phyloP scores from a whole-genome alignment of 2,329 filamentous ascomycete species.

The Uncinocarpus reesii region DNA sequence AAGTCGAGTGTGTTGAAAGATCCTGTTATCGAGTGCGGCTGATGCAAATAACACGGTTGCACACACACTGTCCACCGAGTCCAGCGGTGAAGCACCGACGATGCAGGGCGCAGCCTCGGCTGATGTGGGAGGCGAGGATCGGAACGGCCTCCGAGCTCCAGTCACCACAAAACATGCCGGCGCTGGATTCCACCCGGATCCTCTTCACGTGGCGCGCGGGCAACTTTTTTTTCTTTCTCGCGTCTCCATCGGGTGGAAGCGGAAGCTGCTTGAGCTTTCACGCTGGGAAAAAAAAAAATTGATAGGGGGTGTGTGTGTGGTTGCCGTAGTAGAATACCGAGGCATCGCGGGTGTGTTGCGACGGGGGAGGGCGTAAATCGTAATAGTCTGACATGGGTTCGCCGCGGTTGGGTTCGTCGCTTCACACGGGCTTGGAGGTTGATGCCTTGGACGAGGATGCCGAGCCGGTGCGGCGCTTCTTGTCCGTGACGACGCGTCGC shows the following conservation, averaged over 20 bases:
- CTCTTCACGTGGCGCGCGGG: background rate
- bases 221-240: background rate
- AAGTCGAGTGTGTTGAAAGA: too few species aligned
- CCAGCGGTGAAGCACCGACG: too few species aligned
- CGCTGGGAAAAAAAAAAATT: background rate
- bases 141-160: background rate
- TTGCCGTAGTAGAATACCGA: background rate
- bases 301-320: background rate
- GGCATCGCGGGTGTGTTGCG: background rate
- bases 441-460: constrained; percentile 13
- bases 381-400: background rate
- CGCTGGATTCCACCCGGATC: too few species aligned
- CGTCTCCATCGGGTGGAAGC: constrained; percentile 4
- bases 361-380: too few species aligned
- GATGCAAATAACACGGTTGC: too few species aligned
- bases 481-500: constrained; percentile 14
- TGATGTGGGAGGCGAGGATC: too few species aligned
- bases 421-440: constrained; percentile 7
- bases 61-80: too few species aligned
- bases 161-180: too few species aligned
- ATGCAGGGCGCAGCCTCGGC: too few species aligned
- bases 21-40: too few species aligned
- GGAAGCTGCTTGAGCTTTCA: background rate
- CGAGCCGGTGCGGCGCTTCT: constrained; percentile 20
- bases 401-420: background rate